Evolutionary conservation across 2,329 filamentous ascomycete genomes (phyloP).

Genomic region (Colletotrichum caudatum): DNA sequence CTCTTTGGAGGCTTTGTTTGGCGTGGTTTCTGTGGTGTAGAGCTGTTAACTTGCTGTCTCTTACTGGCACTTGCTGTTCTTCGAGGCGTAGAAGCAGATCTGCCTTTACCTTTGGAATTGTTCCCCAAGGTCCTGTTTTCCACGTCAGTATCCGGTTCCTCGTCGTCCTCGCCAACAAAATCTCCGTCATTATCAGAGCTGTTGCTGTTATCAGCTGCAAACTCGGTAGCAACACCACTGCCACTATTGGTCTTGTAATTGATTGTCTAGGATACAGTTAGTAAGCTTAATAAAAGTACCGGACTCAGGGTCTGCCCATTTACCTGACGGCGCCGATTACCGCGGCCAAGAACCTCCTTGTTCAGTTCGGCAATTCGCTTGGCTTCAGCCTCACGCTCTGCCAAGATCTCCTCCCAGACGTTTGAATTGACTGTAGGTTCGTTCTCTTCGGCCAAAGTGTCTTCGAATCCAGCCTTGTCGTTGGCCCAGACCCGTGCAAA

Average conservation of each 20-base stretch:
- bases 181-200: slow-evolving; percentile 46
- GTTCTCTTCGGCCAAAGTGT: slow-evolving; percentile 66
- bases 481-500: slow-evolving; percentile 95
- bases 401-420: slow-evolving; percentile 92
- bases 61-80: slow-evolving; percentile 24
- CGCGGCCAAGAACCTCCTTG: slow-evolving; percentile 84
- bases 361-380: slow-evolving; percentile 76
- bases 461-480: slow-evolving; percentile 75
- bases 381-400: slow-evolving; percentile 67
- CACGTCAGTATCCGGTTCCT: slow-evolving; percentile 44
- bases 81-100: slow-evolving; percentile 26
- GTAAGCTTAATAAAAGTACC: not conserved
- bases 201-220: slow-evolving; percentile 33
- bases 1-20: slow-evolving; percentile 20
- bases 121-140: slow-evolving; percentile 16
- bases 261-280: slow-evolving; percentile 44
- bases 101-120: slow-evolving; percentile 38
- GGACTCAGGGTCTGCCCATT: slow-evolving; percentile 36
- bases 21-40: slow-evolving; percentile 31
- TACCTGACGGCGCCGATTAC: slow-evolving; percentile 77
- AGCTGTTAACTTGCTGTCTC: slow-evolving; percentile 37
- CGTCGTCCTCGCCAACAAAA: slow-evolving; percentile 46
- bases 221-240: slow-evolving; percentile 35
- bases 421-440: slow-evolving; percentile 70
- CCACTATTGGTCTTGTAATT: slow-evolving; percentile 47